These are phyloP conservation scores for Backusella liffmaniae DNA, from an alignment of 192 early-diverging fungal genomes.

Conservation along the genomic window DNA sequence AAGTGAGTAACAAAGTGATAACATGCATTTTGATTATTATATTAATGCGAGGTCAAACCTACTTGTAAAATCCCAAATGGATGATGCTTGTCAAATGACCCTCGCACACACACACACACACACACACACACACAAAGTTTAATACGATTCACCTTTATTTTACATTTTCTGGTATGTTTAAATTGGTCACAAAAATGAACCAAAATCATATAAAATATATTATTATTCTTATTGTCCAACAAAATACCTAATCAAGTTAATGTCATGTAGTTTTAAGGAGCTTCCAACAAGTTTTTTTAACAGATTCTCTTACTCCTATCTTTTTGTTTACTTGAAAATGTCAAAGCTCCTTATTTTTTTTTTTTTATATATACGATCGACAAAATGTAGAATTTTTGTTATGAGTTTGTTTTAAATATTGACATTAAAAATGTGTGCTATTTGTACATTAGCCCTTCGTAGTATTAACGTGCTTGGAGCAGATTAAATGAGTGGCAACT, in stretches of 20 bases:
- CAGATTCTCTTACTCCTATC: not conserved
- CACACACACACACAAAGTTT: too few species aligned
- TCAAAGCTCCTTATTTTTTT: not conserved
- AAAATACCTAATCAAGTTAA: not conserved
- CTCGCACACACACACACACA: too few species aligned
- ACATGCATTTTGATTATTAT: too few species aligned
- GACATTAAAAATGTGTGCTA: not conserved
- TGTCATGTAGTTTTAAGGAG: not conserved
- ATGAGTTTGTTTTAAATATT: not conserved
- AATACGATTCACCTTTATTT: too few species aligned
- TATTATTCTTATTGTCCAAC: not conserved
- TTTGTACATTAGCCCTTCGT: not conserved
- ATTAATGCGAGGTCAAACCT: too few species aligned
- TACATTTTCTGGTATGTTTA: too few species aligned
- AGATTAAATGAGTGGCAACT: not conserved
- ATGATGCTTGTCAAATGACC: too few species aligned
- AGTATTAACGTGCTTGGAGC: not conserved
- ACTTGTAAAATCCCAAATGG: too few species aligned
- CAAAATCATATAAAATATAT: not conserved
- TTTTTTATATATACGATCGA: not conserved
- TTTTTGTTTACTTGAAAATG: not conserved
- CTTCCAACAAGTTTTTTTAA: not conserved
- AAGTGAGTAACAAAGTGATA: too few species aligned
- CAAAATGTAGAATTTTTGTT: not conserved
- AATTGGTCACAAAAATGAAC: too few species aligned